A percentile compares a stretch with the other conserved stretches of the same genome.
Evolutionary conservation across 106 monocot species (phyloP).

Genomic region (Phalaenopsis aphrodite): DNA sequence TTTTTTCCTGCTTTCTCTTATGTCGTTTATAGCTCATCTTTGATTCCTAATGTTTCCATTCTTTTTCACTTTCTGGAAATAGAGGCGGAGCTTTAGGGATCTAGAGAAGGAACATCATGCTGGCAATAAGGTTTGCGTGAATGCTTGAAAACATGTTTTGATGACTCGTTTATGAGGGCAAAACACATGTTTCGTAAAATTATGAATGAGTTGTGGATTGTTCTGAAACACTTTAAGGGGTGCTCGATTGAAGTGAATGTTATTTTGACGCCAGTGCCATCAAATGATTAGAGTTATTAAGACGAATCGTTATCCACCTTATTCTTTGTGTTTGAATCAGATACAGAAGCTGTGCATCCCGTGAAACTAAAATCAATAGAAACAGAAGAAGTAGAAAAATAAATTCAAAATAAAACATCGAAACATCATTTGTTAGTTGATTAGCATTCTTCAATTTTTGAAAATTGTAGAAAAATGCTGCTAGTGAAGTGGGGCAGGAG

Average conservation of each 20-base stretch:
- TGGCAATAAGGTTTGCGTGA: neutral
- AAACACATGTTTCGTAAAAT: neutral
- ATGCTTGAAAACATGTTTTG: neutral
- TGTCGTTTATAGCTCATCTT: no score
- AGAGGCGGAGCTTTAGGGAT: slow-evolving; percentile 21
- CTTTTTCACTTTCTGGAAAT: neutral
- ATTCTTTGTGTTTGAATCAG: no score
- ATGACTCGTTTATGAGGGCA: neutral
- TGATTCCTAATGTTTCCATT: neutral
- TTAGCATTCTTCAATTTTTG: neutral
- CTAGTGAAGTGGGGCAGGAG: slow-evolving; percentile 1
- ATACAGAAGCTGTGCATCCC: no score
- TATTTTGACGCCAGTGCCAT: no score
- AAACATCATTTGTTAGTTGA: neutral
- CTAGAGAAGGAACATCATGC: neutral
- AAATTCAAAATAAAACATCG: neutral
- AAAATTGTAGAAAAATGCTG: neutral
- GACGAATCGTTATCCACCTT: no score
- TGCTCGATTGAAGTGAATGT: no score
- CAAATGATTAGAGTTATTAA: no score
- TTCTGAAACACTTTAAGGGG: no score
- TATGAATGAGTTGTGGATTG: no score
- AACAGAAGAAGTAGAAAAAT: neutral
- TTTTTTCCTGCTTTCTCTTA: neutral
- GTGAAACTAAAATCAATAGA: neutral